A percentile compares a stretch with the other conserved stretches of the same genome.
Evolutionary conservation across 495 filamentous ascomycete genomes (phyloP).

Genomic region (Cryomyces antarcticus): DNA sequence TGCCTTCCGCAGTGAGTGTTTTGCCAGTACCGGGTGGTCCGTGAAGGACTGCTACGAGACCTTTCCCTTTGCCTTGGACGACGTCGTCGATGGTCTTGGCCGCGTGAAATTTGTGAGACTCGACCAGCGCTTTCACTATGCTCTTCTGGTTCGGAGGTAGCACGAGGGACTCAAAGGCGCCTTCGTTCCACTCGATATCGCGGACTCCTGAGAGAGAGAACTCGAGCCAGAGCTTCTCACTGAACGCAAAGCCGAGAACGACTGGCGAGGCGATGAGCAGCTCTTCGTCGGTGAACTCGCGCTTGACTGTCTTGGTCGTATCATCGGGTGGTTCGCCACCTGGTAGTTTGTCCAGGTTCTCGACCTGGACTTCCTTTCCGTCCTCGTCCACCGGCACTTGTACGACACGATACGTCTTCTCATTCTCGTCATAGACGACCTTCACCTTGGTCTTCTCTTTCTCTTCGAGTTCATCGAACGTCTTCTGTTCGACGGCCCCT

Average conservation of each 20-base stretch:
- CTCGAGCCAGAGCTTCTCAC: slow-evolving; percentile 81
- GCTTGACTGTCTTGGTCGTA: slow-evolving; percentile 18
- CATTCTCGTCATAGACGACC: slow-evolving; percentile 41
- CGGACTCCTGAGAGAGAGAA: slow-evolving; percentile 68
- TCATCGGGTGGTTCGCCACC: slow-evolving; percentile 15
- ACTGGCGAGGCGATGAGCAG: slow-evolving; percentile 79
- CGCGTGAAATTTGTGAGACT: slow-evolving; percentile 63
- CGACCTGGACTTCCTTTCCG: slow-evolving; percentile 38
- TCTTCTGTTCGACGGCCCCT: slow-evolving; percentile 1
- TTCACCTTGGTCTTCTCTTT: slow-evolving; percentile 38
- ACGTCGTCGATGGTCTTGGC: slow-evolving; percentile 70
- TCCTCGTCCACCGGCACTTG: slow-evolving; percentile 41
- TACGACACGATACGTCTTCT: slow-evolving; percentile 31
- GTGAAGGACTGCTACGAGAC: slow-evolving; percentile 55
- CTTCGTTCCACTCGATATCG: slow-evolving; percentile 64
- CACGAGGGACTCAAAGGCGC: slow-evolving; percentile 63
- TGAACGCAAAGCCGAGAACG: slow-evolving; percentile 81
- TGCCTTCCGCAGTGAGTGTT: slow-evolving; percentile 74
- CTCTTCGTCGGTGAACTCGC: slow-evolving; percentile 62
- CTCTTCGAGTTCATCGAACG: slow-evolving; percentile 25
- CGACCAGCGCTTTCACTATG: slow-evolving; percentile 62
- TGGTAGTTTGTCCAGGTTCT: slow-evolving; percentile 37
- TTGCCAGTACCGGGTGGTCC: slow-evolving; percentile 79
- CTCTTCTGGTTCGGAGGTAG: slow-evolving; percentile 56
- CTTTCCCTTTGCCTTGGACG: slow-evolving; percentile 59